A percentile compares a stretch with the other conserved stretches of the same genome.
Evolutionary conservation across 805 yeast genomes (phyloP).

Genomic region (Yarrowia phangngaensis): DNA sequence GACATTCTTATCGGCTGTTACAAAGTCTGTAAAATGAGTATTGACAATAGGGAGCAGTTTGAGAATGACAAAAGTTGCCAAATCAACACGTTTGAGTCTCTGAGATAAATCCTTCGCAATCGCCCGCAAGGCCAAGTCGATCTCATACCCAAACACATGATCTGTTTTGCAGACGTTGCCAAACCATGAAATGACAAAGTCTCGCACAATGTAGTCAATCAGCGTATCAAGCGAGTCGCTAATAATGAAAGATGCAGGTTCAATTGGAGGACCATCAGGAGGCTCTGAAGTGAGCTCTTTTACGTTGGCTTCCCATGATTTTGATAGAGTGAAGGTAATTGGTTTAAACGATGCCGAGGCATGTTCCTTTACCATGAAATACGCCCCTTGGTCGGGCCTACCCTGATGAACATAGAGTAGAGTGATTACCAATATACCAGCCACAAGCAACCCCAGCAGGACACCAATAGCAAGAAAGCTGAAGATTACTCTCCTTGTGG

Average conservation of each 20-base stretch:
- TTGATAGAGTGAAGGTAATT: constrained; percentile 5
- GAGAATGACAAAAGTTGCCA: constrained; percentile 55
- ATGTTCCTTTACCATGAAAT: constrained; percentile 1
- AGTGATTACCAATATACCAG: constrained; percentile 4
- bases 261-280: constrained; percentile 32
- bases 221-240: constrained; percentile 53
- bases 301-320: constrained; percentile 13
- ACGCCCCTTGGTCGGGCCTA: constrained; percentile 8
- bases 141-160: constrained; percentile 43
- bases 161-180: constrained; percentile 43
- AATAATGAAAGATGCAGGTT: constrained; percentile 50
- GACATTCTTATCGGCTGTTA: constrained; percentile 42
- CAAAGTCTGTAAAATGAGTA: constrained; percentile 55
- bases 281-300: constrained; percentile 23
- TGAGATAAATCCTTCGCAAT: constrained; percentile 45
- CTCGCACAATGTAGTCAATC: constrained; percentile 47
- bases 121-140: constrained; percentile 45
- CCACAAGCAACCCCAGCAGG: constrained; percentile 7
- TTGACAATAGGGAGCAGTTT: constrained; percentile 62
- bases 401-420: constrained; percentile 18
- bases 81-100: constrained; percentile 48
- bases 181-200: constrained; percentile 60
- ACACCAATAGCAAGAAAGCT: constrained; percentile 7
- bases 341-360: constrained; percentile 16
- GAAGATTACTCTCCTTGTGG: constrained; percentile 10